These are phyloP conservation scores for Psilocybe subaeruginosa DNA, from an alignment of 768 basidiomycete genomes.

Conservation along the genomic window DNA sequence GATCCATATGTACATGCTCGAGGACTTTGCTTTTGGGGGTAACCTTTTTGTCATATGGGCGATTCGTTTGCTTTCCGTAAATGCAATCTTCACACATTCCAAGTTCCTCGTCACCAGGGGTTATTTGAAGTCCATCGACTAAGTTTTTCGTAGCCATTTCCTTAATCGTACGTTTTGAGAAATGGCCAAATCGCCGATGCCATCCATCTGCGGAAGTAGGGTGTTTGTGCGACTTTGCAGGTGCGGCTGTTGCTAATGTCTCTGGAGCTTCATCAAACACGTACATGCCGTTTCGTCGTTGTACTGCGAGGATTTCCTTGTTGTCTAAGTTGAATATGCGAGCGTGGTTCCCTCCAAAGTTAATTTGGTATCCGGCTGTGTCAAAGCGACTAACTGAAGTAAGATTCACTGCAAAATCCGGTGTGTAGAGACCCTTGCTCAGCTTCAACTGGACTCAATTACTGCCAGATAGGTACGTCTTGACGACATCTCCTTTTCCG, in stretches of 20 bases:
- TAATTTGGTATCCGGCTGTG: conserved; percentile 9
- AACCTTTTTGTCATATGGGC: conserved; percentile 25
- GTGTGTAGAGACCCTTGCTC: conserved; percentile 26
- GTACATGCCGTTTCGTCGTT: conserved; percentile 16
- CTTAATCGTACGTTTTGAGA: conserved; percentile 5
- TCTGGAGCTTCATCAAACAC: conserved; percentile 19
- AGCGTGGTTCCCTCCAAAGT: conserved; percentile 14
- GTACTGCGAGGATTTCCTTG: background rate
- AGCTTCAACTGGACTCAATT: conserved; percentile 17
- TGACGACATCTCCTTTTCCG: conserved; percentile 23
- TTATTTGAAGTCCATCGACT: conserved; percentile 23
- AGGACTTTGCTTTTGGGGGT: conserved; percentile 18
- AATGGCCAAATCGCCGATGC: conserved; percentile 30
- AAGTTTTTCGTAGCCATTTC: conserved; percentile 11
- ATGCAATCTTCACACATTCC: conserved; percentile 29
- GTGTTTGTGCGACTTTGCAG: conserved; percentile 17
- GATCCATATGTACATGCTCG: conserved; percentile 24
- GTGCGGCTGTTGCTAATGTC: conserved; percentile 1
- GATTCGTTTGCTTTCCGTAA: conserved; percentile 20
- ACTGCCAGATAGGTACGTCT: conserved; percentile 8
- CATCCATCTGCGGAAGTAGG: conserved; percentile 22
- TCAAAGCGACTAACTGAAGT: conserved; percentile 24
- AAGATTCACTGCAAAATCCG: conserved; percentile 28
- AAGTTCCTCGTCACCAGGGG: background rate
- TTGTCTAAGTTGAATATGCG: conserved; percentile 1